A percentile compares a stretch with the other conserved stretches of the same genome.
Evolutionary conservation across 441 rosid species (phyloP).

Genomic region (Pelargonium citronellum): DNA sequence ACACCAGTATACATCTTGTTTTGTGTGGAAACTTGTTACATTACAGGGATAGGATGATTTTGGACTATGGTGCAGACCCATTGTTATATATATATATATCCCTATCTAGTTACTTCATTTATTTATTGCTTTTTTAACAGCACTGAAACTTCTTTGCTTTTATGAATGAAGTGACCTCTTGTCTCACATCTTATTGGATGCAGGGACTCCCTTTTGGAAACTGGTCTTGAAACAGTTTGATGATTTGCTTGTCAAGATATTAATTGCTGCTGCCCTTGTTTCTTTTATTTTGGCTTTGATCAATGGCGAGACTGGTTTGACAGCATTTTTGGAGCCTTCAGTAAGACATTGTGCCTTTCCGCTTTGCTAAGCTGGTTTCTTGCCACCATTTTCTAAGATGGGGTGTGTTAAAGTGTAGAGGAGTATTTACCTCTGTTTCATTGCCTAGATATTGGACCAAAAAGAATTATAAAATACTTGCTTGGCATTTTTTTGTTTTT

Average conservation of each 20-base stretch:
- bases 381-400: conserved; percentile 5
- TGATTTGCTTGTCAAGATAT: conserved; percentile 96
- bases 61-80: background rate
- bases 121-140: background rate
- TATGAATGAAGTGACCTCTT: conserved; percentile 13
- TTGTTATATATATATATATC: background rate
- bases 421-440: background rate
- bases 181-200: conserved; percentile 28
- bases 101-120: background rate
- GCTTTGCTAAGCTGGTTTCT: conserved; percentile 16
- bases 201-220: conserved; percentile 98
- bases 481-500: background rate
- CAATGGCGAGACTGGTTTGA: conserved; percentile 92
- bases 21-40: background rate
- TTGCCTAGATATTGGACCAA: background rate
- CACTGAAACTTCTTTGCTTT: background rate
- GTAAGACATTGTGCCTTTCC: conserved; percentile 45
- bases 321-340: conserved; percentile 97
- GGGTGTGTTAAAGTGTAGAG: background rate
- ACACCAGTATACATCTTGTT: background rate
- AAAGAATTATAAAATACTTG: background rate
- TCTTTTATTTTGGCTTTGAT: conserved; percentile 85
- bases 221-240: conserved; percentile 92
- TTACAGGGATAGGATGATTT: background rate
- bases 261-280: conserved; percentile 86